Evolutionary conservation across 1,139 yeast species (phyloP).

Genomic region (Scheffersomyces quercinus): DNA sequence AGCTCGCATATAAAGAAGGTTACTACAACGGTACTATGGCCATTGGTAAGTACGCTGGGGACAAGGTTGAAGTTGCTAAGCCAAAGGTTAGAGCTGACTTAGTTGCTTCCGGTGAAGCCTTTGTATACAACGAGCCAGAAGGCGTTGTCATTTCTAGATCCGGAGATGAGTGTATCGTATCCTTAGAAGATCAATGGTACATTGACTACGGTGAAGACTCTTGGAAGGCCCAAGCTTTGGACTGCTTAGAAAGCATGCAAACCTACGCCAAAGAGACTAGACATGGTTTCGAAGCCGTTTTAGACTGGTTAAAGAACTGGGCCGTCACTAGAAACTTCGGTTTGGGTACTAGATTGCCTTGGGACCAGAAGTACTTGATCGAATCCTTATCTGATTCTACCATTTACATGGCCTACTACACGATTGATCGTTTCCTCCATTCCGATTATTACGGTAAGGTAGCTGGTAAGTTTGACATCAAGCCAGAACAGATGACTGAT

Average conservation of each 20-base stretch:
- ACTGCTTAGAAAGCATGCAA: conserved; percentile 76
- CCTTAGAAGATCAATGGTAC: conserved; percentile 98
- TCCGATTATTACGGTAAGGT: conserved; percentile 81
- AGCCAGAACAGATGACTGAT: conserved; percentile 85
- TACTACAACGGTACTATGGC: conserved; percentile 86
- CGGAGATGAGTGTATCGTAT: conserved; percentile 95
- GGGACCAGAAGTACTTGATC: conserved; percentile 93
- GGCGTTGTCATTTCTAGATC: conserved; percentile 86
- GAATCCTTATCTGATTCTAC: conserved; percentile 97
- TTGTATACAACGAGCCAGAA: conserved; percentile 94
- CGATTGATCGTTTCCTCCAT: conserved; percentile 85
- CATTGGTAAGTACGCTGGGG: conserved; percentile 82
- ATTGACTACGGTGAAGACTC: conserved; percentile 94
- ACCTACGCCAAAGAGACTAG: conserved; percentile 82
- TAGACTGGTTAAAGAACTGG: conserved; percentile 98
- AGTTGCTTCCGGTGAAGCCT: conserved; percentile 75
- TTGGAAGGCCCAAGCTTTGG: conserved; percentile 87
- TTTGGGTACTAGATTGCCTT: conserved; percentile 92
- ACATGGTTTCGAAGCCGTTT: conserved; percentile 90
- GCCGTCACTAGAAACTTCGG: conserved; percentile 97
- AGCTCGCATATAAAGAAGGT: conserved; percentile 94
- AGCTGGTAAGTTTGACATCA: conserved; percentile 70
- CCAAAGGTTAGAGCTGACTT: conserved; percentile 82
- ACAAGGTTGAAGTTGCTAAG: conserved; percentile 89
- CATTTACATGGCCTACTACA: conserved; percentile 92